Evolutionary conservation across 1,284 basidiomycete genomes (phyloP).

Genomic region (Puccinia sorghi): DNA sequence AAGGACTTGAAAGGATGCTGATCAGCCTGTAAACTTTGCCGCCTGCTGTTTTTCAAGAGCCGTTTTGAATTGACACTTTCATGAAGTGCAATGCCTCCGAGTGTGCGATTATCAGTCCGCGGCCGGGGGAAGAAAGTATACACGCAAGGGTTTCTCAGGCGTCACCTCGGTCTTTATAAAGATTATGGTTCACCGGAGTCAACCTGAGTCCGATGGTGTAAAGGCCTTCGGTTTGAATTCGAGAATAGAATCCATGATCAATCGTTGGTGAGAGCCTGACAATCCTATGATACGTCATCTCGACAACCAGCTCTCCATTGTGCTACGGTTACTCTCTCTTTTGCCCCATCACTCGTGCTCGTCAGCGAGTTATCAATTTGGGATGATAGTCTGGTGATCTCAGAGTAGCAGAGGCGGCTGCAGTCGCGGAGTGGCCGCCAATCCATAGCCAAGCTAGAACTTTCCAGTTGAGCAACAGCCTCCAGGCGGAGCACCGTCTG

Average conservation of each 20-base stretch:
- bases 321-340: neutral
- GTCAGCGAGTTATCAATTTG: neutral
- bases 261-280: conserved; percentile 12
- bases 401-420: neutral
- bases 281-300: neutral
- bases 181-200: neutral
- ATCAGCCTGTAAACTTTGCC: neutral
- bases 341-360: neutral
- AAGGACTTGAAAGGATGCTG: neutral
- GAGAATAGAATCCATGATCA: conserved; percentile 3
- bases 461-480: too few species aligned
- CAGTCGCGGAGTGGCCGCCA: neutral
- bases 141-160: too few species aligned
- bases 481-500: neutral
- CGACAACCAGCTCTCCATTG: neutral
- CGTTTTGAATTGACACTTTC: too few species aligned
- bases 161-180: too few species aligned
- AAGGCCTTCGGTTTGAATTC: conserved; percentile 13
- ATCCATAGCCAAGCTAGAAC: too few species aligned
- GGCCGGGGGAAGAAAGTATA: neutral
- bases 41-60: neutral
- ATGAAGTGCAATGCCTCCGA: neutral
- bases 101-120: neutral
- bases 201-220: neutral
- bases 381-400: neutral